Conservation (phyloP, 345 rosid species). For the Moringa oleifera region DNA sequence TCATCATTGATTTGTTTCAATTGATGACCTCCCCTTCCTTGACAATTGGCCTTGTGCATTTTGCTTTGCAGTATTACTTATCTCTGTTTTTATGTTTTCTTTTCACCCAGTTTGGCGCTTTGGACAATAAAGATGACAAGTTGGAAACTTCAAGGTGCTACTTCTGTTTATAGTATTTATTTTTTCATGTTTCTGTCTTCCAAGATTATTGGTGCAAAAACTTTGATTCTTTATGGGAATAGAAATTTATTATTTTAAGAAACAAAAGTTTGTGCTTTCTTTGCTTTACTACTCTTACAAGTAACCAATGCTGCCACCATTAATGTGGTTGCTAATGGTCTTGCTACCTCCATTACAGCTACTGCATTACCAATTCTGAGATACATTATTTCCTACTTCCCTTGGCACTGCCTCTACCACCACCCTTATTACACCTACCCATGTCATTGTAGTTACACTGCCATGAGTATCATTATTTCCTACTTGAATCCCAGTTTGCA, state of each 20-base stretch:
- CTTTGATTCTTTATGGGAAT: background rate
- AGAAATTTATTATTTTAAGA: no score
- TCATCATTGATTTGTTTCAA: no score
- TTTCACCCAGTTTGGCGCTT: constrained; percentile 44
- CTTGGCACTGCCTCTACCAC: no score
- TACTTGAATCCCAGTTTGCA: background rate
- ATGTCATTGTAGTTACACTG: no score
- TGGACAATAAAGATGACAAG: constrained; percentile 38
- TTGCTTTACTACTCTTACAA: background rate
- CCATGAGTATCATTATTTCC: background rate
- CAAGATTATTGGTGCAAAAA: background rate
- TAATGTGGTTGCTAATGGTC: no score
- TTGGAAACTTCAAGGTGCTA: constrained; percentile 42
- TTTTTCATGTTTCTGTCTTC: background rate
- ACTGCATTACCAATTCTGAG: no score
- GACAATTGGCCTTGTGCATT: background rate
- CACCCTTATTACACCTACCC: no score
- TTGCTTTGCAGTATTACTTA: background rate
- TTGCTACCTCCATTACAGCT: no score
- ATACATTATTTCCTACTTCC: no score
- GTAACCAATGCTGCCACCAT: no score
- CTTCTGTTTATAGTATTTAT: constrained; percentile 9
- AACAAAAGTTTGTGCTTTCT: no score
- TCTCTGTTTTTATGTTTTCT: background rate
- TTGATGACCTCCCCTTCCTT: background rate